These are phyloP conservation scores for Clarkia xantiana DNA, from an alignment of 345 rosid genomes.

Conservation along the genomic window DNA sequence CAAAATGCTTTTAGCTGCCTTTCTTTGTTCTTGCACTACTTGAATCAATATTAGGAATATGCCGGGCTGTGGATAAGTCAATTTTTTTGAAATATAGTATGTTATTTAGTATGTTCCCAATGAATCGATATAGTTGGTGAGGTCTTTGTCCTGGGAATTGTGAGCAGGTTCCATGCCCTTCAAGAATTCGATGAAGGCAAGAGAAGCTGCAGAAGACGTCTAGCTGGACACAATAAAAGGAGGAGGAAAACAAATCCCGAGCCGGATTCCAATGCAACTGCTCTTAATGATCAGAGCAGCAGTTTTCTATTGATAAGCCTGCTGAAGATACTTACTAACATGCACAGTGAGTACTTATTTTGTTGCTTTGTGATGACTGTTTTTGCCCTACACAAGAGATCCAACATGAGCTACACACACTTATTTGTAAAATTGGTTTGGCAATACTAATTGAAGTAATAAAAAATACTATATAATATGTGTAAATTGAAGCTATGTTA, in stretches of 20 bases:
- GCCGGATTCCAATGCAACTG: slow-evolving; percentile 33
- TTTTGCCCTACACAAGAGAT: no score
- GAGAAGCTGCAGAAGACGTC: slow-evolving; percentile 96
- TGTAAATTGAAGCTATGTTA: no score
- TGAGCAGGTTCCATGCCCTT: slow-evolving; percentile 80
- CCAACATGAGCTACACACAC: no score
- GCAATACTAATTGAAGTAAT: no score
- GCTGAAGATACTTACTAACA: slow-evolving; percentile 74
- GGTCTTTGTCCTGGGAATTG: no score
- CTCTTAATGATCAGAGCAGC: slow-evolving; percentile 62
- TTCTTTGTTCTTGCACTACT: not conserved
- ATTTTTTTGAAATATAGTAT: no score
- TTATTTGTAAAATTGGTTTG: no score
- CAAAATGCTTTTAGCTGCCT: not conserved
- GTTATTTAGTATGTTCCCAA: no score
- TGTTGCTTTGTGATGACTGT: not conserved
- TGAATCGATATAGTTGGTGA: no score
- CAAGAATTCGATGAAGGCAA: slow-evolving; percentile 98
- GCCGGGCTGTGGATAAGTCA: no score
- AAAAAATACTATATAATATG: no score
- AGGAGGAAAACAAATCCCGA: slow-evolving; percentile 94
- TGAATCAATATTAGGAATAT: no score
- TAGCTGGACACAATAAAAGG: slow-evolving; percentile 99
- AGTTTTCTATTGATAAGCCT: slow-evolving; percentile 67
- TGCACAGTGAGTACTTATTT: slow-evolving; percentile 51